phyloP scores from a whole-genome alignment of 1,139 yeast species.

The Geotrichum histeridarum region DNA sequence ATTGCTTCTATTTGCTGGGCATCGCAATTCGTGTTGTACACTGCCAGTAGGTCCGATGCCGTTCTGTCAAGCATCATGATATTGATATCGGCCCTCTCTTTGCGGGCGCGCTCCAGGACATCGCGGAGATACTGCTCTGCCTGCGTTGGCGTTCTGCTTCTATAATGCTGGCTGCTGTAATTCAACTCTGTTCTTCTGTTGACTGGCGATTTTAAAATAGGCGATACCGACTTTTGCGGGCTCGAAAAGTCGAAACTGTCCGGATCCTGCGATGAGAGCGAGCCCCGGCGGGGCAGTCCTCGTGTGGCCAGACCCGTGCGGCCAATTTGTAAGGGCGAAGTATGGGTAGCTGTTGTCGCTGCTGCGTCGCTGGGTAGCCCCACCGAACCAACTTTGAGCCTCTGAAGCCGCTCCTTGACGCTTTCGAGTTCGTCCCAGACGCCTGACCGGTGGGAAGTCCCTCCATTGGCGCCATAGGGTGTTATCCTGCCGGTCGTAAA shows the following conservation, averaged over 20 bases:
- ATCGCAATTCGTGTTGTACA: conserved; percentile 7
- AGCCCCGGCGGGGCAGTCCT: too few relatives aligned
- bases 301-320: too few relatives aligned
- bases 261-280: too few relatives aligned
- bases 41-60: conserved; percentile 9
- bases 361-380: neutral
- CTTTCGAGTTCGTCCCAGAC: conserved; percentile 17
- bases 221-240: too few relatives aligned
- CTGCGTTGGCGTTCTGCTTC: conserved; percentile 3
- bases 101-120: conserved; percentile 6
- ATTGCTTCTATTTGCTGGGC: neutral
- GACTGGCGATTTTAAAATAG: too few relatives aligned
- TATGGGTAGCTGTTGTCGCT: neutral
- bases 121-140: conserved; percentile 12
- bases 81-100: conserved; percentile 1
- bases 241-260: too few relatives aligned
- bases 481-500: neutral
- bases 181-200: neutral
- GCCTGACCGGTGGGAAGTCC: neutral
- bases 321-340: too few relatives aligned
- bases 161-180: neutral
- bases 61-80: conserved; percentile 10
- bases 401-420: conserved; percentile 13
- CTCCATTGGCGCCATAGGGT: neutral
- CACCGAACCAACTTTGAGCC: conserved; percentile 7